A percentile compares a stretch with the other conserved stretches of the same genome.
Evolutionary conservation across 345 rosid species (phyloP).

Genomic region (Euclidium syriacum): DNA sequence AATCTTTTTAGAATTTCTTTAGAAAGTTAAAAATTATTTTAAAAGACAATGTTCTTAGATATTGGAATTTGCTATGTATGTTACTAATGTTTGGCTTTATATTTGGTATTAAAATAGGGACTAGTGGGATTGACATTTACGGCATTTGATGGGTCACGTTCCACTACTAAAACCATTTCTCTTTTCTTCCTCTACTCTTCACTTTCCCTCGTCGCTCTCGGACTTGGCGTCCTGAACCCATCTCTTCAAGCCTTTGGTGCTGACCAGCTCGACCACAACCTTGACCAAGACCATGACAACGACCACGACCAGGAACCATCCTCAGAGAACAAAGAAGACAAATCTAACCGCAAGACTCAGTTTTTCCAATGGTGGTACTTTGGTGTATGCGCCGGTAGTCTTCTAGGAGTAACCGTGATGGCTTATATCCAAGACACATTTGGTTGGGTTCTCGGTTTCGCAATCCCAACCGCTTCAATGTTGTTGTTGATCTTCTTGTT

Average conservation of each 20-base stretch:
- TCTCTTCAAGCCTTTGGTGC: conserved; percentile 94
- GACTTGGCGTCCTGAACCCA: conserved; percentile 81
- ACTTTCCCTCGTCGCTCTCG: conserved; percentile 67
- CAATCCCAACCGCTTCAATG: conserved; percentile 78
- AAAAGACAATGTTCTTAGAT: background rate
- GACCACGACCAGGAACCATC: conserved; percentile 49
- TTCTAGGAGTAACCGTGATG: conserved; percentile 77
- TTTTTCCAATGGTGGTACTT: conserved; percentile 98
- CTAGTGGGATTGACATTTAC: conserved; percentile 77
- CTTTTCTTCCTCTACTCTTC: conserved; percentile 61
- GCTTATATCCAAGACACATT: conserved; percentile 83
- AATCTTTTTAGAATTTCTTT: too few relatives aligned
- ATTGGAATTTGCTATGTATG: background rate
- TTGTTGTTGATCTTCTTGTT: conserved; percentile 45
- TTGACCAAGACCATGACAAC: conserved; percentile 44
- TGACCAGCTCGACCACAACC: conserved; percentile 56
- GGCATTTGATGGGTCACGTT: conserved; percentile 48
- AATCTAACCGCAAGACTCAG: conserved; percentile 41
- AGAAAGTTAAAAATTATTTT: background rate
- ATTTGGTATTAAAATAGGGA: conserved; percentile 45
- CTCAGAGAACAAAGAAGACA: conserved; percentile 32
- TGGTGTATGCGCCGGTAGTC: conserved; percentile 82
- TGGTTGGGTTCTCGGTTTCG: conserved; percentile 91
- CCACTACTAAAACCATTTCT: conserved; percentile 39
- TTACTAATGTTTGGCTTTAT: conserved; percentile 13